Percentiles rank a stretch among this genome's conserved stretches.
These are phyloP conservation scores for Epichloe uncinata DNA, from an alignment of 2,329 filamentous ascomycete genomes.

Conservation along the genomic window DNA sequence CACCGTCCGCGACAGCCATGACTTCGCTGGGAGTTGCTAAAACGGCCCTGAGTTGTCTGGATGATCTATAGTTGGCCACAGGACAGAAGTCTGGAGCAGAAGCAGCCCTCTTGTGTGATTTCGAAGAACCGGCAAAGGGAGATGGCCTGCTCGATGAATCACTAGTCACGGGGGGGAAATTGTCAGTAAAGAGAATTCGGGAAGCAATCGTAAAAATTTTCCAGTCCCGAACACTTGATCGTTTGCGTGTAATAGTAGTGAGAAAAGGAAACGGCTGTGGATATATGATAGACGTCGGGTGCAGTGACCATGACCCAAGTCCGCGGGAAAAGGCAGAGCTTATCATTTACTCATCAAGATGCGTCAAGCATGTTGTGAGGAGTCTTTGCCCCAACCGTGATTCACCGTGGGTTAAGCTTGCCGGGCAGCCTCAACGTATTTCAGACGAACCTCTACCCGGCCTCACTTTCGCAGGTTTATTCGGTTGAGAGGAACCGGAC, in stretches of 20 bases:
- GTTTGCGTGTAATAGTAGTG: neutral
- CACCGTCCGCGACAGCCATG: slow-evolving; percentile 5
- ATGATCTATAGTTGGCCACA: slow-evolving; percentile 2
- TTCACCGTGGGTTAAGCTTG: neutral
- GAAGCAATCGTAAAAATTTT: neutral
- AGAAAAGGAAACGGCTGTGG: neutral
- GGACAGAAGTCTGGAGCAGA: slow-evolving; percentile 34
- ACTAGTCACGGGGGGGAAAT: neutral
- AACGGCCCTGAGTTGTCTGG: slow-evolving; percentile 7
- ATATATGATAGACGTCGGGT: neutral
- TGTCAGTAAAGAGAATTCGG: neutral
- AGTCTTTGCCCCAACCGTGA: slow-evolving; percentile 1
- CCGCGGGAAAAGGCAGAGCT: neutral
- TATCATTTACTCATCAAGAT: neutral
- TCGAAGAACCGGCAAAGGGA: slow-evolving; percentile 12
- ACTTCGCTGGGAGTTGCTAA: slow-evolving; percentile 8
- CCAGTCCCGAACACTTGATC: neutral
- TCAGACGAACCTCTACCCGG: neutral
- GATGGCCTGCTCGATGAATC: slow-evolving; percentile 10
- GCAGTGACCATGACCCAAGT: neutral
- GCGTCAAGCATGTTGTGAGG: neutral
- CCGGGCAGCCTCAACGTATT: neutral
- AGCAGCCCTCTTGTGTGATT: slow-evolving; percentile 33
- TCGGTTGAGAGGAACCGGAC: neutral
- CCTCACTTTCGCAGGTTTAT: neutral